These are phyloP conservation scores for Ogataea ganodermae DNA, from an alignment of 805 yeast genomes.

Conservation along the genomic window DNA sequence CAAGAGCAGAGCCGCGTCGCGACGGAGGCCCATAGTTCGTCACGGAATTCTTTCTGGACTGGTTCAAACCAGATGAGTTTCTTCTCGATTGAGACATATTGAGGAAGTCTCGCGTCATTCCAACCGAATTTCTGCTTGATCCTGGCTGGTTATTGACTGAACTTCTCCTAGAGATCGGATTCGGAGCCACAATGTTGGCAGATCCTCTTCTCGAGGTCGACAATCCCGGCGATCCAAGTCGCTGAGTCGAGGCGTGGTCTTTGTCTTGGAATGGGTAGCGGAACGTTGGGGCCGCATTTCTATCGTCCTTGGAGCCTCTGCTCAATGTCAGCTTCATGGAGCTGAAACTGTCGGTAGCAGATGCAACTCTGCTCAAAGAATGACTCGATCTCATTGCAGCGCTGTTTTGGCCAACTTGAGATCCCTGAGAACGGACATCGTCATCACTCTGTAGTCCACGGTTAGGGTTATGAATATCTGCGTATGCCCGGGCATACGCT, in stretches of 20 bases:
- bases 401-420: background rate
- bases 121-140: conserved; percentile 22
- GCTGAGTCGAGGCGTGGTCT: conserved; percentile 16
- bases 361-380: conserved; percentile 6
- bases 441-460: background rate
- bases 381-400: conserved; percentile 1
- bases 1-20: conserved; percentile 23
- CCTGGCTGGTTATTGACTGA: conserved; percentile 5
- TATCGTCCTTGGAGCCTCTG: conserved; percentile 20
- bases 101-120: conserved; percentile 20
- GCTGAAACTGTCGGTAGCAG: conserved; percentile 14
- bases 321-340: conserved; percentile 11
- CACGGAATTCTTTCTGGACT: conserved; percentile 23
- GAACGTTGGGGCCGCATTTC: conserved; percentile 50
- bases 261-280: conserved; percentile 70
- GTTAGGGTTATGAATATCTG: conserved; percentile 23
- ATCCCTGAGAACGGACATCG: background rate
- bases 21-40: conserved; percentile 11
- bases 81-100: conserved; percentile 23
- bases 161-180: conserved; percentile 33
- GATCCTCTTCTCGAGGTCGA: conserved; percentile 39
- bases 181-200: conserved; percentile 18
- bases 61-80: conserved; percentile 20
- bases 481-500: conserved; percentile 63
- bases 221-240: conserved; percentile 19